Evolutionary conservation across 345 rosid genomes (phyloP).

Genomic region (Turritis glabra): DNA sequence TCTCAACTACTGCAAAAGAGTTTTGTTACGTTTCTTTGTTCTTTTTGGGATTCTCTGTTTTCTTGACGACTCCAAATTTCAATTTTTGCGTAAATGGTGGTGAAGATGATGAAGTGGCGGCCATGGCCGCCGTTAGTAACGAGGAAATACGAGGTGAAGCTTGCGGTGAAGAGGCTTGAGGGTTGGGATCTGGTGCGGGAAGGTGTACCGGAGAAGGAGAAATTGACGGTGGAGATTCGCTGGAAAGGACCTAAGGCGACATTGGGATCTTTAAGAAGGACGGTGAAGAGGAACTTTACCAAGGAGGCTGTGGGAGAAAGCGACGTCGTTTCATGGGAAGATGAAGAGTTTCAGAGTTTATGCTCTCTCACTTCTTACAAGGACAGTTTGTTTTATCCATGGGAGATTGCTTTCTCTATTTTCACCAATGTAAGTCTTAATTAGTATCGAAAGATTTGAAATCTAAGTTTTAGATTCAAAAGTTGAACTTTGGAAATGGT

Average conservation of each 20-base stretch:
- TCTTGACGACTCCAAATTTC: neutral
- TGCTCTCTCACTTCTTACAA: conserved; percentile 74
- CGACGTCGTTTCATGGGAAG: conserved; percentile 76
- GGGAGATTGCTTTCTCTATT: conserved; percentile 92
- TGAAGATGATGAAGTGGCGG: conserved; percentile 98
- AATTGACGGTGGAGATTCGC: conserved; percentile 75
- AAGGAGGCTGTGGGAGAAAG: conserved; percentile 53
- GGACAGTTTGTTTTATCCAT: conserved; percentile 76
- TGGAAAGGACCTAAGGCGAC: conserved; percentile 97
- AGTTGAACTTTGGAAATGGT: neutral
- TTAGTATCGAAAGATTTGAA: neutral
- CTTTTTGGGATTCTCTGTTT: neutral
- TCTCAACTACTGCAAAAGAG: conserved; percentile 25
- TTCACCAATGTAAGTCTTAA: conserved; percentile 63
- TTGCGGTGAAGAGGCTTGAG: conserved; percentile 65
- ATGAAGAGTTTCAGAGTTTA: conserved; percentile 74
- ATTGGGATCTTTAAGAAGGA: conserved; percentile 67
- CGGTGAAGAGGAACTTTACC: conserved; percentile 84
- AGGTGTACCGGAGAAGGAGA: conserved; percentile 42
- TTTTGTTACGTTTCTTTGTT: conserved; percentile 10
- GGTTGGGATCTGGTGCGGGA: conserved; percentile 78
- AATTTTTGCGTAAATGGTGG: conserved; percentile 61
- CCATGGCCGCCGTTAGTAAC: conserved; percentile 85
- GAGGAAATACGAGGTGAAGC: conserved; percentile 74
- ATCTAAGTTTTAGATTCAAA: neutral